phyloP scores from a whole-genome alignment of 306 rosid species.

The Fragaria ananassa region DNA sequence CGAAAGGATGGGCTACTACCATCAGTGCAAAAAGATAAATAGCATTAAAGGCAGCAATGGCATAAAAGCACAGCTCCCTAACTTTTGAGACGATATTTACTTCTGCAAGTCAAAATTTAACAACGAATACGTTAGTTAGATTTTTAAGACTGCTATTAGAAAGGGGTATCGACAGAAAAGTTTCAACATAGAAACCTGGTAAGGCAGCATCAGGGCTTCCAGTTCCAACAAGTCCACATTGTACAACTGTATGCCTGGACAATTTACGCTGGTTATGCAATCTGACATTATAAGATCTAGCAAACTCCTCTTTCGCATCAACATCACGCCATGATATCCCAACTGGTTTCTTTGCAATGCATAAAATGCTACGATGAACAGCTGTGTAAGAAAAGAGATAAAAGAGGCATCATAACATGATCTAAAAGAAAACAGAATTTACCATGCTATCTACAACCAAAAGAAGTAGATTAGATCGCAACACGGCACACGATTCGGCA shows the following conservation, averaged over 20 bases:
- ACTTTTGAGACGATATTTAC: slow-evolving; percentile 54
- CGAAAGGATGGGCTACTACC: slow-evolving; percentile 72
- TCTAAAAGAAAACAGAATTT: neutral
- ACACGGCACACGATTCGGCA: too few relatives aligned
- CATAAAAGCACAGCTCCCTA: slow-evolving; percentile 69
- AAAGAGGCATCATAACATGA: neutral
- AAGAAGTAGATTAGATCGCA: neutral
- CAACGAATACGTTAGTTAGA: neutral
- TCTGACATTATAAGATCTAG: slow-evolving; percentile 21
- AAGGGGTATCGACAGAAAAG: neutral
- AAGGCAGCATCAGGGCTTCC: slow-evolving; percentile 48
- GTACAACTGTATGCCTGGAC: slow-evolving; percentile 42
- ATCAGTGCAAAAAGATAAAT: slow-evolving; percentile 63
- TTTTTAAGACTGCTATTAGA: neutral
- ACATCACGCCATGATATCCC: slow-evolving; percentile 21
- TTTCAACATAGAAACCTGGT: slow-evolving; percentile 48
- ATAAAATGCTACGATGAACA: slow-evolving; percentile 31
- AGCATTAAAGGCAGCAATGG: slow-evolving; percentile 53
- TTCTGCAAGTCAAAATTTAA: slow-evolving; percentile 50
- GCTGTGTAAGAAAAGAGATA: slow-evolving; percentile 35
- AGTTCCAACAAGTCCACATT: slow-evolving; percentile 52
- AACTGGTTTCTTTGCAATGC: slow-evolving; percentile 32
- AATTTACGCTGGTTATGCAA: slow-evolving; percentile 27
- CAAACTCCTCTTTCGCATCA: slow-evolving; percentile 30
- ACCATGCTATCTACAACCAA: neutral